Base-by-base conservation (phyloP, 768 basidiomycete species). In the Cystofilobasidium capitatum region DNA sequence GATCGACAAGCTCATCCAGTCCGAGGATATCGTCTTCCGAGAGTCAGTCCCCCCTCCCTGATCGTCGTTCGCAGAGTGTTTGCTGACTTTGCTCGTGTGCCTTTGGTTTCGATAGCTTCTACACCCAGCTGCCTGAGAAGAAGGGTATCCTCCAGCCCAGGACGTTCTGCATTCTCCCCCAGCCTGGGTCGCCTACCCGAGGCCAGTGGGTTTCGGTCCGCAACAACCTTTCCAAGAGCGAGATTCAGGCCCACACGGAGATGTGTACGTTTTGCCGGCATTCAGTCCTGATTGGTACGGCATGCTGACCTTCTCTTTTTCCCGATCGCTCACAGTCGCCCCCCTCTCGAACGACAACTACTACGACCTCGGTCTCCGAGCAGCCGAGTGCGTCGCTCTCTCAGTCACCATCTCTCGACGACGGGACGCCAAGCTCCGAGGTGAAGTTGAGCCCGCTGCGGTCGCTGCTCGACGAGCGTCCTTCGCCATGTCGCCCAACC, bases 241-340 rank as follows among this genome's bases (percentile, higher is more conserved):
- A 94, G 76, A 77, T 93, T 12, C 81, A 86, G 67, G 91, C 89
- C 8, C 92, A 97, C 74, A 88, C 84, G 40, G 86, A 86, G 39
- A 94, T 97, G 88, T 97, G 66, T 68, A 39, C 7, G 66, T 62
- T 31, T 14, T 35, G 31, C 31, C 9, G 24, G 9, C 40, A 13
- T 7, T 26, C 16, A 1, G 3, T 42, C 58, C 29, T 26, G 4
- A 16, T 9, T n/a, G 16, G 31, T 33, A 20, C 4, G 17, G 16
- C 22, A 10, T 20, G 0, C 40, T 33, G n/a, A 33, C 42, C 37
- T 31, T 10, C 4, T 39, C 42, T 12, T 16, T 8, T 29, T 13
- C 14, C 58, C n/a, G 5, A 16, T 24, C 5, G 17, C 33, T n/a
- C 20, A 16, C 40, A 68, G 66, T 68, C 51, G 60, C 66, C 17